Evolutionary conservation across 179 eudicot species (phyloP).

Genomic region (Monotropa hypopitys): DNA sequence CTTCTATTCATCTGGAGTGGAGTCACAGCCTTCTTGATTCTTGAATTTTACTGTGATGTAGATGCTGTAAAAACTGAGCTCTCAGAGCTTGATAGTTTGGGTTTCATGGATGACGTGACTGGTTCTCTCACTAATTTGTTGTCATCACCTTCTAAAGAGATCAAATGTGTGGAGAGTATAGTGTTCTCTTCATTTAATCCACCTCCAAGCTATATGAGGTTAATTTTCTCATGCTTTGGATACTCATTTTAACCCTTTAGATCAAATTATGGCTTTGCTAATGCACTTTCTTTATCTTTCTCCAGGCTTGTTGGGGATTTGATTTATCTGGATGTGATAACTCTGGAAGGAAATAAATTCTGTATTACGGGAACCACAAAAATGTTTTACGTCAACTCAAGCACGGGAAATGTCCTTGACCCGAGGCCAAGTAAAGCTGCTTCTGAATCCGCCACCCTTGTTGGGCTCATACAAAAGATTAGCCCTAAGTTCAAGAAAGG

Average conservation of each 20-base stretch:
- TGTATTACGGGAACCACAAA: slow-evolving; percentile 86
- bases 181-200: slow-evolving; percentile 91
- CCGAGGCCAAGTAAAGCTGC: slow-evolving; percentile 59
- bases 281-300: neutral
- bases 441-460: slow-evolving; percentile 67
- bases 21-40: neutral
- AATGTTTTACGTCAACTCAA: slow-evolving; percentile 71
- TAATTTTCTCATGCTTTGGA: slow-evolving; percentile 4
- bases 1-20: neutral
- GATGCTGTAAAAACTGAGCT: slow-evolving; percentile 49
- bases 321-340: slow-evolving; percentile 76
- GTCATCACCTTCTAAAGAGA: slow-evolving; percentile 62
- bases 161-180: slow-evolving; percentile 67
- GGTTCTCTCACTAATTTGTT: slow-evolving; percentile 54
- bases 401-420: slow-evolving; percentile 50
- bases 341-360: slow-evolving; percentile 64
- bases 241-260: neutral
- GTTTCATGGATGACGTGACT: slow-evolving; percentile 79
- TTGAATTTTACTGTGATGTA: slow-evolving; percentile 19
- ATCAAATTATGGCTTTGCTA: slow-evolving; percentile 1
- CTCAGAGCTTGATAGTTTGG: slow-evolving; percentile 66
- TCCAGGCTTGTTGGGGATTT: slow-evolving; percentile 91
- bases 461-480: slow-evolving; percentile 80
- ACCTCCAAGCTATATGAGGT: slow-evolving; percentile 95
- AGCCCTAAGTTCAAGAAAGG: slow-evolving; percentile 95